Conservation (phyloP, 73 alveolate species). For the Paramecium pentaurelia region DNA sequence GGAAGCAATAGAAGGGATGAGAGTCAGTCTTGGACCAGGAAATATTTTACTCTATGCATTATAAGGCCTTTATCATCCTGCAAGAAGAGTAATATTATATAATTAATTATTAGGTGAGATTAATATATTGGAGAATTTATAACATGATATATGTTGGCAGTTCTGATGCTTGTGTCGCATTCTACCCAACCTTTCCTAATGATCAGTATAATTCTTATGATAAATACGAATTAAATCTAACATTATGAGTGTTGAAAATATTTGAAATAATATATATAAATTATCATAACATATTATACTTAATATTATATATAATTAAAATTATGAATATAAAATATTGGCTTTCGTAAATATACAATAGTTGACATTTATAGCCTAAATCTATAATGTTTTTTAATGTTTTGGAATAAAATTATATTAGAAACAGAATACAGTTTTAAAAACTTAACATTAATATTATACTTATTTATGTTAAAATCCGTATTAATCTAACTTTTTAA, state of each 20-base stretch:
- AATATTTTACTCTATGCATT: conserved; percentile 84
- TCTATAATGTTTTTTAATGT: no score
- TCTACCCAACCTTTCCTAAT: conserved; percentile 83
- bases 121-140: conserved; percentile 98
- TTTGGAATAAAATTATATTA: no score
- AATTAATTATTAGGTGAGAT: conserved; percentile 70
- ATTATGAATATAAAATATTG: not conserved
- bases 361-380: not conserved
- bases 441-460: no score
- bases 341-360: not conserved
- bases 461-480: no score
- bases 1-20: conserved; percentile 99
- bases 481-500: no score
- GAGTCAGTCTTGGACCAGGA: conserved; percentile 98
- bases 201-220: conserved; percentile 59
- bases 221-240: conserved; percentile 40
- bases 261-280: not conserved
- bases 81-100: conserved; percentile 92
- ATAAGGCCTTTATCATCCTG: conserved; percentile 99
- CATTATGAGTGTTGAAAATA: conserved; percentile 35
- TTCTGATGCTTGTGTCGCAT: conserved; percentile 92
- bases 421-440: not conserved
- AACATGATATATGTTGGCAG: conserved; percentile 98
- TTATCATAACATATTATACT: not conserved
- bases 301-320: no score